Percentiles rank a stretch among this genome's conserved stretches.
phyloP scores from a whole-genome alignment of 176 grass and related monocot genomes.

The Themeda triandra region DNA sequence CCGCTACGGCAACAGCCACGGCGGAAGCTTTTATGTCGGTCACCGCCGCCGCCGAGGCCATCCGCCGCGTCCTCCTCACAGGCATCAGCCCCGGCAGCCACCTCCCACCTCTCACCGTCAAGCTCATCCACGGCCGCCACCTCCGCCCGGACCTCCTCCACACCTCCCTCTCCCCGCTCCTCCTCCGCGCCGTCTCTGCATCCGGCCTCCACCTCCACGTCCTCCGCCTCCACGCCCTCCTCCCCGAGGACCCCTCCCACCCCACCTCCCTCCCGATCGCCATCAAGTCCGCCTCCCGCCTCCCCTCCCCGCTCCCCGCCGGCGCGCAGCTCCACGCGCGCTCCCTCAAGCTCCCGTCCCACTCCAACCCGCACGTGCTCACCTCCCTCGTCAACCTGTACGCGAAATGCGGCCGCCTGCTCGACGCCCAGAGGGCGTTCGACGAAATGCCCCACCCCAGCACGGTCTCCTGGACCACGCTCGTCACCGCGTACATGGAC shows the following conservation, averaged over 20 bases:
- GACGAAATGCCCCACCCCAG: conserved; percentile 51
- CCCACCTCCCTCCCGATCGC: conserved; percentile 55
- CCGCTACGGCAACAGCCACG: no score
- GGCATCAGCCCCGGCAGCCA: not conserved
- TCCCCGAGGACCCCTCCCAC: conserved; percentile 25
- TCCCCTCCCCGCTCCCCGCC: conserved; percentile 13
- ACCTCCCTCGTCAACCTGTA: conserved; percentile 59
- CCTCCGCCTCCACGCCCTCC: conserved; percentile 33
- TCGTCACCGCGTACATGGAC: conserved; percentile 57
- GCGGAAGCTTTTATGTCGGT: no score
- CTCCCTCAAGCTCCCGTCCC: conserved; percentile 48
- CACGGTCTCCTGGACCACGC: conserved; percentile 64
- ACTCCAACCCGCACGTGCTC: conserved; percentile 47
- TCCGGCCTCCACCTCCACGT: conserved; percentile 36
- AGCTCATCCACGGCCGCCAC: conserved; percentile 47
- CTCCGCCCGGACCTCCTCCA: conserved; percentile 50
- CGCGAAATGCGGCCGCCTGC: conserved; percentile 34
- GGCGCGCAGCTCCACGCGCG: conserved; percentile 48
- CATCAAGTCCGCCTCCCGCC: conserved; percentile 60
- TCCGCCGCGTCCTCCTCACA: conserved; percentile 1
- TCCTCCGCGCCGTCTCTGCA: conserved; percentile 42
- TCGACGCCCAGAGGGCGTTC: conserved; percentile 39
- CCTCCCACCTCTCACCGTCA: conserved; percentile 21
- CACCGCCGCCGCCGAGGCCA: not conserved
- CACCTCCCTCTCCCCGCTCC: not conserved